These are phyloP conservation scores for Xylaria telfairii DNA, from an alignment of 495 filamentous ascomycete species.

Conservation along the genomic window DNA sequence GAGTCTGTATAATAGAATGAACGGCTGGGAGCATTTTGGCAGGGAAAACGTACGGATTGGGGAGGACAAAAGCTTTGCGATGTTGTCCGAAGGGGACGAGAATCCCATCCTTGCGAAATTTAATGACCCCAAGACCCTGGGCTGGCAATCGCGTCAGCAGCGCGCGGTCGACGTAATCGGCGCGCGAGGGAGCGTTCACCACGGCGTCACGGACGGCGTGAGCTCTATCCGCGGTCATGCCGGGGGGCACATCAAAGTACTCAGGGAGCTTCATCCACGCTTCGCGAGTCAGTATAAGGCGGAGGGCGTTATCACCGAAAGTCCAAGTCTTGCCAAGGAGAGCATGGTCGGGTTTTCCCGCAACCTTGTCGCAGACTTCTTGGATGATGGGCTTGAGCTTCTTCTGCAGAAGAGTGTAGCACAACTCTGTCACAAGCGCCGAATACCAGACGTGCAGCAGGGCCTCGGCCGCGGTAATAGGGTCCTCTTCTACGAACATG, in stretches of 20 bases:
- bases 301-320: conserved; percentile 26
- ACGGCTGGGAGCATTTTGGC: too few species aligned
- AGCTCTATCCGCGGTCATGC: conserved; percentile 25
- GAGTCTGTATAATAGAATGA: too few species aligned
- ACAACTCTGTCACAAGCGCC: background rate
- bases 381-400: conserved; percentile 7
- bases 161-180: conserved; percentile 31
- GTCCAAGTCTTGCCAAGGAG: conserved; percentile 33
- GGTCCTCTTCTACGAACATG: conserved; percentile 1
- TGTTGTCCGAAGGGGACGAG: conserved; percentile 42
- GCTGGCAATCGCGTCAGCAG: conserved; percentile 13
- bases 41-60: conserved; percentile 44
- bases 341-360: conserved; percentile 7
- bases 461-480: background rate
- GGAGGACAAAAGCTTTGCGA: conserved; percentile 33
- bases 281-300: conserved; percentile 27
- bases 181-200: conserved; percentile 27
- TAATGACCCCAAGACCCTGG: conserved; percentile 25
- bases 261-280: conserved; percentile 29
- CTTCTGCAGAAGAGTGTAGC: conserved; percentile 9
- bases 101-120: conserved; percentile 42
- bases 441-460: conserved; percentile 16
- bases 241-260: conserved; percentile 30
- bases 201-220: conserved; percentile 28
- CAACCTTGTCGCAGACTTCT: conserved; percentile 30